A percentile compares a stretch with the other conserved stretches of the same genome.
Evolutionary conservation across 1,284 basidiomycete species (phyloP).

Genomic region (Naganishia liquefaciens): DNA sequence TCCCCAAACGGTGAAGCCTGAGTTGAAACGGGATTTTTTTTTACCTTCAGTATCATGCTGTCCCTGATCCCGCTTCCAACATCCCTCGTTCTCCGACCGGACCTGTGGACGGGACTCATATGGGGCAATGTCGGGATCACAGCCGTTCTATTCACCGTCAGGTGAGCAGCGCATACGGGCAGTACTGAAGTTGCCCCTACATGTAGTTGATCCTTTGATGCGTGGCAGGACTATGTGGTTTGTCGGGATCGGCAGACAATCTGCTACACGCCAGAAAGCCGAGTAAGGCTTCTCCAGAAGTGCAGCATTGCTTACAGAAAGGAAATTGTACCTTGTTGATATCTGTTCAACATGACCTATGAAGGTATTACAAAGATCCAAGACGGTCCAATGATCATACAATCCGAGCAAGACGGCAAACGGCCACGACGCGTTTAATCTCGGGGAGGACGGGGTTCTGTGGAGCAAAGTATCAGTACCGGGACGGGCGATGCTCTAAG

Average conservation of each 20-base stretch:
- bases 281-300: background rate
- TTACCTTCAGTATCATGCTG: conserved; percentile 41
- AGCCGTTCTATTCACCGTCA: conserved; percentile 42
- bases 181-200: background rate
- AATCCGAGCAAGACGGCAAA: conserved; percentile 13
- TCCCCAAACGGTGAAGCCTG: background rate
- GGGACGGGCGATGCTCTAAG: background rate
- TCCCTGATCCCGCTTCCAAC: conserved; percentile 44
- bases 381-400: conserved; percentile 15
- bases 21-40: conserved; percentile 9
- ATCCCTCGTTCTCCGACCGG: conserved; percentile 39
- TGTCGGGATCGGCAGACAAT: conserved; percentile 2
- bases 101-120: conserved; percentile 49
- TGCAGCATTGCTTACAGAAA: too few species aligned
- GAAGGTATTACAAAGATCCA: conserved; percentile 25
- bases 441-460: conserved; percentile 28
- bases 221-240: conserved; percentile 8
- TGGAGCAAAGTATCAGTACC: background rate
- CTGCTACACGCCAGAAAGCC: background rate
- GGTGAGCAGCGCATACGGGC: conserved; percentile 38
- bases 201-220: background rate
- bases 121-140: conserved; percentile 53
- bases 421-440: conserved; percentile 13
- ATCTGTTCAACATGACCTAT: conserved; percentile 20
- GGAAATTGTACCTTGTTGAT: background rate